phyloP scores from a whole-genome alignment of 331 rosid genomes.

The Cydonia oblonga region DNA sequence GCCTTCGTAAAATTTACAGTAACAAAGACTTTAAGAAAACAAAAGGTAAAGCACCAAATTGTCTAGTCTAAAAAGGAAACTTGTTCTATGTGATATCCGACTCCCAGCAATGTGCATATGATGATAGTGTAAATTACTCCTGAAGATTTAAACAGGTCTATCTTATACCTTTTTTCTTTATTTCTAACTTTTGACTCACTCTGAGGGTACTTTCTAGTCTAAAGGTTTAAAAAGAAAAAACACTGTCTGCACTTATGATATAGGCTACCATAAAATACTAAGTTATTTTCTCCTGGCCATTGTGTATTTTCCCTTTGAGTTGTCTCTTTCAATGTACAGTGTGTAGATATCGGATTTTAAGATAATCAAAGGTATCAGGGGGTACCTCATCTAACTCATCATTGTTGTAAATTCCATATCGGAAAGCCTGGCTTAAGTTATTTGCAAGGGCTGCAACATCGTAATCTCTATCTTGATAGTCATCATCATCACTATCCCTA shows the following conservation, averaged over 20 bases:
- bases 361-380: not conserved
- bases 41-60: not conserved
- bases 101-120: not conserved
- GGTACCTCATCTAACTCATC: constrained; percentile 87
- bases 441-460: constrained; percentile 97
- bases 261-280: not conserved
- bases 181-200: not conserved
- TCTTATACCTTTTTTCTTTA: no score
- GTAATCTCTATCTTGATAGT: constrained; percentile 89
- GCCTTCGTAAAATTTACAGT: not conserved
- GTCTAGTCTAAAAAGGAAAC: not conserved
- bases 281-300: not conserved
- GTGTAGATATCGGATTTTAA: not conserved
- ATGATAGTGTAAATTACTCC: not conserved
- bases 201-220: not conserved
- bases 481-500: constrained; percentile 96
- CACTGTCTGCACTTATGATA: no score
- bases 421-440: constrained; percentile 92
- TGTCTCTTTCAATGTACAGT: not conserved
- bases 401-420: constrained; percentile 78
- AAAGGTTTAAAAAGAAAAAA: no score
- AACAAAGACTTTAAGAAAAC: no score
- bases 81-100: not conserved
- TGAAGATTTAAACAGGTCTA: not conserved
- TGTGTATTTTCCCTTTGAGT: not conserved